Evolutionary conservation across 2,329 filamentous ascomycete species (phyloP).

Genomic region (Botrytis elliptica): DNA sequence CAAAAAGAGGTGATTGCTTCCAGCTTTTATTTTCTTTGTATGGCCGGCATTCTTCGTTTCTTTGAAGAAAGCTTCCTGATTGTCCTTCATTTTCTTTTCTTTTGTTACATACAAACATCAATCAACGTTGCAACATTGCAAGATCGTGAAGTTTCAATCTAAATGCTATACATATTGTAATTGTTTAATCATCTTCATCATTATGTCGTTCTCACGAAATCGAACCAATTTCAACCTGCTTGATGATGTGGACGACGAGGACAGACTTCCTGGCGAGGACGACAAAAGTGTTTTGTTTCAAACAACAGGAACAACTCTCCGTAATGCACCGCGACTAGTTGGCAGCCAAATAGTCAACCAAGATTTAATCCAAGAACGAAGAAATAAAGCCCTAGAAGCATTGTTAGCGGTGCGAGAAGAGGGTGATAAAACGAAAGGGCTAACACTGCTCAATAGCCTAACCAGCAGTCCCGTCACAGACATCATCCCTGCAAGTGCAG

Average conservation of each 20-base stretch:
- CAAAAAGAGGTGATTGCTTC: slow-evolving; percentile 18
- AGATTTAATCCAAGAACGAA: not conserved
- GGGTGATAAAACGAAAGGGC: not conserved
- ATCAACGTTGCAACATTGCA: not conserved
- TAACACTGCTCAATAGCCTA: not conserved
- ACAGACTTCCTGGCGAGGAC: not conserved
- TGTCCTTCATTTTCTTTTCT: not conserved
- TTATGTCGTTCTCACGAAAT: slow-evolving; percentile 8
- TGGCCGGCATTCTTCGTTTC: slow-evolving; percentile 16
- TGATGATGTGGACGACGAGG: slow-evolving; percentile 3
- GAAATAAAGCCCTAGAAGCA: slow-evolving; percentile 9
- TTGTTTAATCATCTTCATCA: not conserved
- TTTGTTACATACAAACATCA: slow-evolving; percentile 5
- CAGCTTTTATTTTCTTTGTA: slow-evolving; percentile 10
- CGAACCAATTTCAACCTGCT: not conserved
- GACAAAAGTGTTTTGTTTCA: slow-evolving; percentile 5
- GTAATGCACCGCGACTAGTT: not conserved
- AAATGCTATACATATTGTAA: not conserved
- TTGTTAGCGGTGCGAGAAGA: not conserved
- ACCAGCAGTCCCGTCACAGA: slow-evolving; percentile 4
- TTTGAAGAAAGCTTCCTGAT: slow-evolving; percentile 13
- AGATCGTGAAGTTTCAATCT: not conserved
- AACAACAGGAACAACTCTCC: not conserved
- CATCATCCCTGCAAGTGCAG: not conserved
- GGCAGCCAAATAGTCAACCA: not conserved